A percentile compares a stretch with the other conserved stretches of the same genome.
These are phyloP conservation scores for Chrysoporthe cubensis DNA, from an alignment of 2,329 filamentous ascomycete genomes.

Conservation along the genomic window DNA sequence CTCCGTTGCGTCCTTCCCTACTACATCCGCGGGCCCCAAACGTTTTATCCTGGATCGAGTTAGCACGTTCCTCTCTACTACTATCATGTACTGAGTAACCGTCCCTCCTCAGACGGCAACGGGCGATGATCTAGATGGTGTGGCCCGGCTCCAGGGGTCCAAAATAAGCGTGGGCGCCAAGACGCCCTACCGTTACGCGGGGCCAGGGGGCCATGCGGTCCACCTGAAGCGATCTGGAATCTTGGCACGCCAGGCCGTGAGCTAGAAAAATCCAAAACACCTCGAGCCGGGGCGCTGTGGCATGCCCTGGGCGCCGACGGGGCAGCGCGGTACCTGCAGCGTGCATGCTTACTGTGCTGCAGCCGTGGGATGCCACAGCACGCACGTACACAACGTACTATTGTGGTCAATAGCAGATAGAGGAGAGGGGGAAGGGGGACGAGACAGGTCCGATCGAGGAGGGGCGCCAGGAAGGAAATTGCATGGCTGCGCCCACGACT, in stretches of 20 bases:
- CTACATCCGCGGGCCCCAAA: not conserved
- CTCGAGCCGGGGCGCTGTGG: not conserved
- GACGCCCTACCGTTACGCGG: not conserved
- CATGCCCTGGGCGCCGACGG: not conserved
- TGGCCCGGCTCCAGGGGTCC: not conserved
- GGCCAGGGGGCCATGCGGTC: not conserved
- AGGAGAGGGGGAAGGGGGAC: not conserved
- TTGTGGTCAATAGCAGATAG: not conserved
- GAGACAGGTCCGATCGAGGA: not conserved
- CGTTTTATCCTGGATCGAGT: slow-evolving; percentile 6
- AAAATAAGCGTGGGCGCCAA: not conserved
- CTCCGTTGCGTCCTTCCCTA: not conserved
- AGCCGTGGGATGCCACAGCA: no score
- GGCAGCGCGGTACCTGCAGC: not conserved
- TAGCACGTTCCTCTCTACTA: not conserved
- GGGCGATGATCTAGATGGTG: no score
- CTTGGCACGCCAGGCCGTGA: not conserved
- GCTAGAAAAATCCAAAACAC: not conserved
- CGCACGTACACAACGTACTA: no score
- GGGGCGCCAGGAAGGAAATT: not conserved
- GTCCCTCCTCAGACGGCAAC: no score
- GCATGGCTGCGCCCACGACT: not conserved
- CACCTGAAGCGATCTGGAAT: not conserved
- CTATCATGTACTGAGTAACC: no score
- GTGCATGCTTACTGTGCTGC: not conserved